Percentiles rank a stretch among this genome's conserved stretches.
Conservation (phyloP, 2,329 filamentous ascomycete species). For the Fusarium tanahbumbuense region DNA sequence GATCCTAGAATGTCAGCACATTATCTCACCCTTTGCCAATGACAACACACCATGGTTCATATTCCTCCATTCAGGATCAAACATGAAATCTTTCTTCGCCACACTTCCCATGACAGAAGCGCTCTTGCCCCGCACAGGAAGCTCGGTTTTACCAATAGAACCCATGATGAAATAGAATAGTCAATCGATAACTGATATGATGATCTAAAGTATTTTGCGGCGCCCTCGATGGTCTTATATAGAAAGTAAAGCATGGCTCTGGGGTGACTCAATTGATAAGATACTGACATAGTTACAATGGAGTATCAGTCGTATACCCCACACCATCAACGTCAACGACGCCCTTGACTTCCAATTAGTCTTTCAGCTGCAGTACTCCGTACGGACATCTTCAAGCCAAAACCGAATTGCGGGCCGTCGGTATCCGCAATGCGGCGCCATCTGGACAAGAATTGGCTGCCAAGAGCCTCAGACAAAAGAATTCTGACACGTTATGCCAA, state of each 20-base stretch:
- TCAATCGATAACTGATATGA: not conserved
- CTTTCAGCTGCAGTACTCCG: not conserved
- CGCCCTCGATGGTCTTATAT: conserved; percentile 14
- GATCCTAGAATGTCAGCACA: conserved; percentile 65
- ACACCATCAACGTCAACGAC: conserved; percentile 40
- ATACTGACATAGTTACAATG: not conserved
- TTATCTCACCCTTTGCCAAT: not conserved
- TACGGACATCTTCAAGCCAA: not conserved
- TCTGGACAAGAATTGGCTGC: not conserved
- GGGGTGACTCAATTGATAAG: conserved; percentile 34
- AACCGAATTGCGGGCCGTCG: conserved; percentile 9
- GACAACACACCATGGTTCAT: conserved; percentile 78
- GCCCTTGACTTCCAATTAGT: conserved; percentile 32
- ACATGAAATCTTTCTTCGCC: conserved; percentile 74
- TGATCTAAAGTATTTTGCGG: not conserved
- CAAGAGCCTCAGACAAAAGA: not conserved
- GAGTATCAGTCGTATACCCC: conserved; percentile 30
- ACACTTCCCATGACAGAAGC: conserved; percentile 49
- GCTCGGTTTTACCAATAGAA: conserved; percentile 35
- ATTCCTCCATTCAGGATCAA: conserved; percentile 75
- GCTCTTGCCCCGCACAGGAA: conserved; percentile 42
- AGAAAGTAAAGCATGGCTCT: not conserved
- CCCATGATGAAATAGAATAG: conserved; percentile 31
- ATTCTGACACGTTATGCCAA: not conserved
- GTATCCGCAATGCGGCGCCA: conserved; percentile 29